Conservation (phyloP, 768 basidiomycete species). For the Rhizopogon vesiculosus region DNA sequence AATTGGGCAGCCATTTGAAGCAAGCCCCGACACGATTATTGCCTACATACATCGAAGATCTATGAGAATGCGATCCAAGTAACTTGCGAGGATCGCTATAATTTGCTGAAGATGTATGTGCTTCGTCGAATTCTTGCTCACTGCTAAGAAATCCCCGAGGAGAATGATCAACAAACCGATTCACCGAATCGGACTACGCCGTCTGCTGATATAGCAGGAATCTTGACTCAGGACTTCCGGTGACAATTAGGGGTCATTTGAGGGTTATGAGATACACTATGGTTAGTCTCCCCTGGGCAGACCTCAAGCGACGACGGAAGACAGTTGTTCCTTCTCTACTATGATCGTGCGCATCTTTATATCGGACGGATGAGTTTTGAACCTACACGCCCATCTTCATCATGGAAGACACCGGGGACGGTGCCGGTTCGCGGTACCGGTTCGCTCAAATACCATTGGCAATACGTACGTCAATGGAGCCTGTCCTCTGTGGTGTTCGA, state of each 20-base stretch:
- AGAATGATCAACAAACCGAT: conserved; percentile 14
- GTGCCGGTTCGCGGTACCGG: no score
- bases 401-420: no score
- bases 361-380: no score
- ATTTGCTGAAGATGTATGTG: conserved; percentile 43
- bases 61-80: not conserved
- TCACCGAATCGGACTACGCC: conserved; percentile 11
- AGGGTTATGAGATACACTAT: not conserved
- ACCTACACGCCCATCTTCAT: no score
- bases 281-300: no score
- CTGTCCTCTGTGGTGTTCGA: not conserved
- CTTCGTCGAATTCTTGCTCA: conserved; percentile 43
- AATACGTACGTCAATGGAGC: not conserved
- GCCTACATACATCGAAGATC: conserved; percentile 32
- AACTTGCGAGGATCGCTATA: conserved; percentile 40
- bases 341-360: no score
- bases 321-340: no score
- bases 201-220: conserved; percentile 2
- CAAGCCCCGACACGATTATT: conserved; percentile 51
- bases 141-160: conserved; percentile 17
- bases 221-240: conserved; percentile 26
- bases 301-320: no score
- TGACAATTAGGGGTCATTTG: conserved; percentile 31
- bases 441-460: not conserved
- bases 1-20: conserved; percentile 40